Evolutionary conservation across 106 monocot species (phyloP).

Genomic region (Dioscorea zingiberensis): DNA sequence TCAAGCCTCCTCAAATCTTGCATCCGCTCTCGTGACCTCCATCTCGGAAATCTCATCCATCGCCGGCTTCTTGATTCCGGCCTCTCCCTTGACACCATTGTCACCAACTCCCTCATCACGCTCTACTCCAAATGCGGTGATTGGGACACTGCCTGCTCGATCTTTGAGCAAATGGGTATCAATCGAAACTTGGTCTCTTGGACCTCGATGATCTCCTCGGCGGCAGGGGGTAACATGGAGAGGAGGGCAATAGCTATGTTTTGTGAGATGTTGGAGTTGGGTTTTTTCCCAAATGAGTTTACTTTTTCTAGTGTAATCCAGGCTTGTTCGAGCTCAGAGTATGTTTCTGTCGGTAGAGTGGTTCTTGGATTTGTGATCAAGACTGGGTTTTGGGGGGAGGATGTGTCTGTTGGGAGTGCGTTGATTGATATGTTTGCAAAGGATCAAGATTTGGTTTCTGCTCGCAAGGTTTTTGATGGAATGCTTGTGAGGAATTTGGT

Average conservation of each 20-base stretch:
- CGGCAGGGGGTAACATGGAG: constrained; percentile 19
- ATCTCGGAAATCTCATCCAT: constrained; percentile 49
- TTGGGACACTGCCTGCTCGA: constrained; percentile 20
- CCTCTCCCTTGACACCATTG: constrained; percentile 33
- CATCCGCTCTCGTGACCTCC: constrained; percentile 56
- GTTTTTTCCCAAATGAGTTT: constrained; percentile 57
- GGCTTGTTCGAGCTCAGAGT: constrained; percentile 35
- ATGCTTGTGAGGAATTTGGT: constrained; percentile 54
- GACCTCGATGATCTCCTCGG: constrained; percentile 57
- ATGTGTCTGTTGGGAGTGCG: constrained; percentile 49
- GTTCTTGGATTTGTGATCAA: constrained; percentile 52
- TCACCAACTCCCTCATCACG: constrained; percentile 69
- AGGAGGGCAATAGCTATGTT: constrained; percentile 33
- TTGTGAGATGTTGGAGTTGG: constrained; percentile 44
- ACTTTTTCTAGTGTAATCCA: constrained; percentile 48
- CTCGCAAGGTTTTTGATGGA: constrained; percentile 61
- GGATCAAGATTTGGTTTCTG: constrained; percentile 33
- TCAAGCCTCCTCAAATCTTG: constrained; percentile 52
- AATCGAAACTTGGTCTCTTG: constrained; percentile 65
- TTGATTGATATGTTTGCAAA: constrained; percentile 76
- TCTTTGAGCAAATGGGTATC: constrained; percentile 53
- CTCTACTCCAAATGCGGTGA: constrained; percentile 85
- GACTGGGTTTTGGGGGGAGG: constrained; percentile 30
- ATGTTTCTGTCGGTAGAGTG: constrained; percentile 16
- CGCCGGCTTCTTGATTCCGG: constrained; percentile 38